Evolutionary conservation across 306 rosid genomes (phyloP).

Genomic region (Pachyrhizus erosus): DNA sequence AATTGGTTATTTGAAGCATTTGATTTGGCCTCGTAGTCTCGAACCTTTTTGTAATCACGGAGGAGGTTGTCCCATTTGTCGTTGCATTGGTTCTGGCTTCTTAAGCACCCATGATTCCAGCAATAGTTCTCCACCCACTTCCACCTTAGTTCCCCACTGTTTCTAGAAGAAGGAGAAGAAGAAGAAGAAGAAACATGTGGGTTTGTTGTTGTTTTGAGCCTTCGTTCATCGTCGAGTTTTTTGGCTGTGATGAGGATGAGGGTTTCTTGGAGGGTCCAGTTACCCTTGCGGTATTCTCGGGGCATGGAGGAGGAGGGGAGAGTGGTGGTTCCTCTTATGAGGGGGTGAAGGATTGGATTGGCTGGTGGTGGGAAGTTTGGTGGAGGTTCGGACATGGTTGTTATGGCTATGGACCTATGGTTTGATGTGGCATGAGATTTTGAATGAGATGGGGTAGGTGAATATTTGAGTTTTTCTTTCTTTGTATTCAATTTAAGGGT

Average conservation of each 20-base stretch:
- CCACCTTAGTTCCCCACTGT: slow-evolving; percentile 55
- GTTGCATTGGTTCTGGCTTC: slow-evolving; percentile 62
- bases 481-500: too few relatives aligned
- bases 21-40: slow-evolving; percentile 49
- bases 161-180: background rate
- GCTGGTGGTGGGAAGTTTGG: background rate
- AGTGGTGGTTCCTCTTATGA: too few relatives aligned
- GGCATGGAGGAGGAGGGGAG: background rate
- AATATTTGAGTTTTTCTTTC: too few relatives aligned
- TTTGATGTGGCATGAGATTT: background rate
- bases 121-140: slow-evolving; percentile 66
- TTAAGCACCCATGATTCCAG: slow-evolving; percentile 54
- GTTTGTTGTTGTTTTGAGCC: slow-evolving; percentile 18
- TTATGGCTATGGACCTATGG: background rate
- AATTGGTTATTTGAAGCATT: background rate
- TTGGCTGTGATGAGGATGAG: slow-evolving; percentile 35
- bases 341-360: background rate
- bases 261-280: too few relatives aligned
- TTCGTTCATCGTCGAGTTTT: slow-evolving; percentile 53
- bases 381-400: background rate
- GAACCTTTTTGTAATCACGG: slow-evolving; percentile 57
- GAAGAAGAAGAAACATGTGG: background rate
- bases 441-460: background rate
- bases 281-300: background rate
- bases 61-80: slow-evolving; percentile 64